Evolutionary conservation across 768 basidiomycete species (phyloP).

Genomic region (Termitomyces sp.): DNA sequence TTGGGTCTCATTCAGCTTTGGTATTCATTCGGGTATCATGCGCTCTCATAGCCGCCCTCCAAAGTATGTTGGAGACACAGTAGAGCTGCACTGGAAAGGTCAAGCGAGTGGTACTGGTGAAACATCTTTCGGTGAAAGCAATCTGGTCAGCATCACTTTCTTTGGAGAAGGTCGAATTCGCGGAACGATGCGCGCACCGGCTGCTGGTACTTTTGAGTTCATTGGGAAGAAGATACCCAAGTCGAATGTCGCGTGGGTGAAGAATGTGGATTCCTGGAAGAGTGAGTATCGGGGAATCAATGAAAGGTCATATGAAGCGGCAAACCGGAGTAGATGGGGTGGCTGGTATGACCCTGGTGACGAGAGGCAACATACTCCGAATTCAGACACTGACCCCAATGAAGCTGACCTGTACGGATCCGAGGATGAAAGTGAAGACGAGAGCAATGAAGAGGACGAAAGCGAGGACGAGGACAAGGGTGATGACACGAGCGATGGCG

Average conservation of each 20-base stretch:
- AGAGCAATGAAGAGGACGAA: background rate
- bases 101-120: conserved; percentile 14
- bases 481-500: no score
- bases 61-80: conserved; percentile 7
- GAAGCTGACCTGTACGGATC: background rate
- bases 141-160: conserved; percentile 18
- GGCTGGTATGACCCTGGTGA: conserved; percentile 10
- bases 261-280: conserved; percentile 19
- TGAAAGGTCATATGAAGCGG: conserved; percentile 13
- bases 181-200: conserved; percentile 15
- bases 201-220: conserved; percentile 15
- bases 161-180: conserved; percentile 19
- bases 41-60: conserved; percentile 16
- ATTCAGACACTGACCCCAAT: conserved; percentile 15
- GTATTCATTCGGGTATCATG: conserved; percentile 19
- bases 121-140: conserved; percentile 13
- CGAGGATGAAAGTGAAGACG: background rate
- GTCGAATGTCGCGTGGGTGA: conserved; percentile 4
- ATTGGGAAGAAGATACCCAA: conserved; percentile 14
- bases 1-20: conserved; percentile 24
- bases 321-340: conserved; percentile 19
- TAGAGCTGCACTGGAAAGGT: conserved; percentile 21
- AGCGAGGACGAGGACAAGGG: no score
- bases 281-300: conserved; percentile 18
- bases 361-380: conserved; percentile 7